Evolutionary conservation across 768 basidiomycete species (phyloP).

Genomic region (Artomyces pyxidatus): DNA sequence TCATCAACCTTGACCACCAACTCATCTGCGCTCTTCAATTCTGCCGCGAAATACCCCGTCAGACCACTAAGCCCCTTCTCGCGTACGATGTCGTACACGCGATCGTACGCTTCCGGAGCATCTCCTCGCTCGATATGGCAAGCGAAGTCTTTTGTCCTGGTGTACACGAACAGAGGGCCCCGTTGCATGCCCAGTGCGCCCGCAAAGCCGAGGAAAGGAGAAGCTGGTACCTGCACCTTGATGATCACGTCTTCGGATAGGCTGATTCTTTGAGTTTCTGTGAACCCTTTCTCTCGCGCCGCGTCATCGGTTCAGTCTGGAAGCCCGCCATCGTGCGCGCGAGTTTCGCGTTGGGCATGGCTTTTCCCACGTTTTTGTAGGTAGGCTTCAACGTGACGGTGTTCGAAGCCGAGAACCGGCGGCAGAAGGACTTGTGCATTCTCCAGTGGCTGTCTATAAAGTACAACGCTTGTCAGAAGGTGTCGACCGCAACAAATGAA

Average conservation of each 20-base stretch:
- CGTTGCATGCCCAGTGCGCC: background rate
- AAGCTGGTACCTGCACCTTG: slow-evolving; percentile 49
- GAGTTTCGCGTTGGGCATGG: slow-evolving; percentile 24
- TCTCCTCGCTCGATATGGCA: slow-evolving; percentile 32
- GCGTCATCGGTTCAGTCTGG: slow-evolving; percentile 16
- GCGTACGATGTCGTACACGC: slow-evolving; percentile 30
- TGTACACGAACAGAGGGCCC: slow-evolving; percentile 35
- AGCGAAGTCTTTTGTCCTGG: slow-evolving; percentile 44
- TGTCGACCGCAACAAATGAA: background rate
- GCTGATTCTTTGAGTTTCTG: slow-evolving; percentile 16
- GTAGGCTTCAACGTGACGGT: slow-evolving; percentile 40
- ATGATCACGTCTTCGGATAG: slow-evolving; percentile 36
- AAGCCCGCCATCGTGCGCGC: slow-evolving; percentile 24
- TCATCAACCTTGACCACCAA: slow-evolving; percentile 44
- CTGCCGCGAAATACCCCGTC: slow-evolving; percentile 51
- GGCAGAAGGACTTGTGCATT: slow-evolving; percentile 39
- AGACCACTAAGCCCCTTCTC: slow-evolving; percentile 32
- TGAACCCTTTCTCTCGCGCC: slow-evolving; percentile 14
- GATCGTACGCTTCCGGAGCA: slow-evolving; percentile 31
- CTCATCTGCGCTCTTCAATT: slow-evolving; percentile 37
- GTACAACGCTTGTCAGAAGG: background rate
- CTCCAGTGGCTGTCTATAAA: slow-evolving; percentile 39
- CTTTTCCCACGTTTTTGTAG: slow-evolving; percentile 20
- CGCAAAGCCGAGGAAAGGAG: slow-evolving; percentile 12
- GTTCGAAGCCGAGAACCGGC: slow-evolving; percentile 32